Conservation (phyloP, 768 basidiomycete species). For the Tylopilus rubrobrunneus region DNA sequence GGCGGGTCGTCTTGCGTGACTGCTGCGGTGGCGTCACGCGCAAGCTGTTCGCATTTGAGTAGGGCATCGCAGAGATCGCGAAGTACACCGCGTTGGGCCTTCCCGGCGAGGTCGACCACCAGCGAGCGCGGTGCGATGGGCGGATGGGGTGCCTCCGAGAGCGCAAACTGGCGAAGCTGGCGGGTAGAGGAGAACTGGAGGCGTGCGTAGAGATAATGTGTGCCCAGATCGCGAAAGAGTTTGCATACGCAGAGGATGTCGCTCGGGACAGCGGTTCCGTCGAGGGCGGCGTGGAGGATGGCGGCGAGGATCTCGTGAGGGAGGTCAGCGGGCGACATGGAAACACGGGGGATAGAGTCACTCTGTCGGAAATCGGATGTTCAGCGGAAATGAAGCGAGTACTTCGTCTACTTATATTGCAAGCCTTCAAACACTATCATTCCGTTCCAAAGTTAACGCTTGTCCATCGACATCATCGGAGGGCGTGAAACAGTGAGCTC, state of each 20-base stretch:
- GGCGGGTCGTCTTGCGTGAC: not conserved
- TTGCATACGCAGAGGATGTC: slow-evolving; percentile 22
- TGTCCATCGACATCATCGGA: too few relatives aligned
- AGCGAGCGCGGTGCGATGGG: slow-evolving; percentile 28
- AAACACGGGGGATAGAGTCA: not conserved
- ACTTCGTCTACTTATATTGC: too few relatives aligned
- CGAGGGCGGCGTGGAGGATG: slow-evolving; percentile 17
- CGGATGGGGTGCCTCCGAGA: slow-evolving; percentile 1
- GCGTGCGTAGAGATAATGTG: slow-evolving; percentile 21
- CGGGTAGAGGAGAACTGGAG: slow-evolving; percentile 22
- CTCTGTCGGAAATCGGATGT: slow-evolving; percentile 8
- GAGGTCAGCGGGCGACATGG: slow-evolving; percentile 12
- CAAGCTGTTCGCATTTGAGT: slow-evolving; percentile 18
- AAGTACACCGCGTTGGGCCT: slow-evolving; percentile 25
- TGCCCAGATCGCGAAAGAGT: slow-evolving; percentile 20
- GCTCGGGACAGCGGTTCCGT: slow-evolving; percentile 12
- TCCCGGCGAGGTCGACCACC: slow-evolving; percentile 29
- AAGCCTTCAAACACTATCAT: too few relatives aligned
- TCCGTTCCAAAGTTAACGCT: too few relatives aligned
- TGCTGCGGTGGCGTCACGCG: not conserved
- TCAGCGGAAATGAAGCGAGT: too few relatives aligned
- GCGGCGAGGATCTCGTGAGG: slow-evolving; percentile 22
- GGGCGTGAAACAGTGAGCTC: too few relatives aligned
- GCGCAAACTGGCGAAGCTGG: slow-evolving; percentile 20
- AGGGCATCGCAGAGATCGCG: slow-evolving; percentile 26